Evolutionary conservation across 176 grass and related monocot genomes (phyloP).

Genomic region (Juncus effusus): DNA sequence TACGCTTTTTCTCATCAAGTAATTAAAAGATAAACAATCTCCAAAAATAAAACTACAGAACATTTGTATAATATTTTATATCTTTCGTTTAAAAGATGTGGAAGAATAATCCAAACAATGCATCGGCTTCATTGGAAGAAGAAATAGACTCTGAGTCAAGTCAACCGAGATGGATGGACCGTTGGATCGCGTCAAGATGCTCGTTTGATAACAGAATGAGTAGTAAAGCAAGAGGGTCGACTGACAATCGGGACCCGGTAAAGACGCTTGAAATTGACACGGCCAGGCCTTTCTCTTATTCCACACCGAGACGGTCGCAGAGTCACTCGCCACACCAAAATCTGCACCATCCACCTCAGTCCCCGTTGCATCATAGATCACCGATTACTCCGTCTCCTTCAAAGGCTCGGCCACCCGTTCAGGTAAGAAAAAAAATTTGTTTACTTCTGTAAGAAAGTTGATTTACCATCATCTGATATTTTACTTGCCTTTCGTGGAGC

Average conservation of each 20-base stretch:
- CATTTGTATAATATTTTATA: background rate
- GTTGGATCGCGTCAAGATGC: conserved; percentile 78
- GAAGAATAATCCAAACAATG: conserved; percentile 36
- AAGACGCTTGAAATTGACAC: conserved; percentile 94
- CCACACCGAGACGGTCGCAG: conserved; percentile 39
- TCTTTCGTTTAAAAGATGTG: conserved; percentile 39
- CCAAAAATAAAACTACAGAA: too few relatives aligned
- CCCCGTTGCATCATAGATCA: conserved; percentile 38
- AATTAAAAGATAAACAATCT: background rate
- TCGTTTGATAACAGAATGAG: conserved; percentile 74
- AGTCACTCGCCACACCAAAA: conserved; percentile 25
- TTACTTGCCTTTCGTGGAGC: too few relatives aligned
- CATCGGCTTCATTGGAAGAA: conserved; percentile 44
- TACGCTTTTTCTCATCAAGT: conserved; percentile 92
- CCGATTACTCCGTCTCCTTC: conserved; percentile 68
- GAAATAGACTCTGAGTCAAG: conserved; percentile 43
- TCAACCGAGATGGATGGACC: conserved; percentile 63
- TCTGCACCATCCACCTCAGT: conserved; percentile 39
- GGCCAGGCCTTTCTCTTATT: conserved; percentile 65
- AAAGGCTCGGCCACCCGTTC: conserved; percentile 38
- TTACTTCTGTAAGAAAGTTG: background rate
- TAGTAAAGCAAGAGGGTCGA: conserved; percentile 52
- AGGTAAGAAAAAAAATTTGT: too few relatives aligned
- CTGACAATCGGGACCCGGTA: conserved; percentile 55
- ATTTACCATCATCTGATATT: too few relatives aligned